Evolutionary conservation across 176 grass and related monocot species (phyloP).

Genomic region (Musa acuminata): DNA sequence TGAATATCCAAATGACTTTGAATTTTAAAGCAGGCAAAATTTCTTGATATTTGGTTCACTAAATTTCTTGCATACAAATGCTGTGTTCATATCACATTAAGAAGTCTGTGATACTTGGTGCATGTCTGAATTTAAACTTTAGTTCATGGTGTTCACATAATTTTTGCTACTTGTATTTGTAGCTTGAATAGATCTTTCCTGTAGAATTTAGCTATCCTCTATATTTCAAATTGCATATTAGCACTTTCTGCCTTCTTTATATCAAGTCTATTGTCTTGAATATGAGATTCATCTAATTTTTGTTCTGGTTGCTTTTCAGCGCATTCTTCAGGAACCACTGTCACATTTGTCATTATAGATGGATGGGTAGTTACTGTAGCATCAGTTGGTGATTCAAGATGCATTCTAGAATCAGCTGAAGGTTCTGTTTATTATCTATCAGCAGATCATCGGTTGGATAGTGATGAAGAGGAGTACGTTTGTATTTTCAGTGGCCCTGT

Average conservation of each 20-base stretch:
- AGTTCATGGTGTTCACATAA: neutral
- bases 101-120: too few relatives aligned
- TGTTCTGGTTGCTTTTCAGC: conserved; percentile 28
- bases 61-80: neutral
- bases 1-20: neutral
- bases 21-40: neutral
- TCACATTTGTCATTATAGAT: conserved; percentile 86
- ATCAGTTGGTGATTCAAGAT: conserved; percentile 78
- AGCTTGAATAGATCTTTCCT: neutral
- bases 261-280: neutral
- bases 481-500: conserved; percentile 7
- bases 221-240: neutral
- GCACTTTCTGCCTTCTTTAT: neutral
- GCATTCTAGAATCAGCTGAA: conserved; percentile 60
- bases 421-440: conserved; percentile 69
- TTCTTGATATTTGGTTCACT: neutral
- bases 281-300: neutral
- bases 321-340: conserved; percentile 73
- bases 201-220: neutral
- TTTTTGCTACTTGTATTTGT: neutral
- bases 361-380: conserved; percentile 61
- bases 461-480: conserved; percentile 71
- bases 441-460: conserved; percentile 79
- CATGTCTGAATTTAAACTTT: neutral
- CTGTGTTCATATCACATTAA: neutral